These are phyloP conservation scores for Asclepias syriaca DNA, from an alignment of 257 asterid species.

Conservation along the genomic window DNA sequence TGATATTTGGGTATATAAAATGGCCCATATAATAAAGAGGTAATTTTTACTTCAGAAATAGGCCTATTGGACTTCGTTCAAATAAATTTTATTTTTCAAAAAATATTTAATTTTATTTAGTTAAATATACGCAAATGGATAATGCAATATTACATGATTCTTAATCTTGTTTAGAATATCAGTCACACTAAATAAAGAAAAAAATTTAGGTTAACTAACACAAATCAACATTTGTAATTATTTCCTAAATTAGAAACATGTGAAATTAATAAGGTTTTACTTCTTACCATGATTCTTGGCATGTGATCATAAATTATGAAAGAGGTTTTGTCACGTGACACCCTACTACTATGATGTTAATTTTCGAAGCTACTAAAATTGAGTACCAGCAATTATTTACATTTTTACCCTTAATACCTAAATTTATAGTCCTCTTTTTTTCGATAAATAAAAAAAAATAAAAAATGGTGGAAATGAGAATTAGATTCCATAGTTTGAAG, in stretches of 20 bases:
- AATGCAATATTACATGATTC: too few relatives aligned
- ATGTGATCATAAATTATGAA: background rate
- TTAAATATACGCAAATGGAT: too few relatives aligned
- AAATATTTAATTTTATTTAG: too few relatives aligned
- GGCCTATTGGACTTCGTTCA: too few relatives aligned
- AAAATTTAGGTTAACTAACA: too few relatives aligned
- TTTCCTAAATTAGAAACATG: background rate
- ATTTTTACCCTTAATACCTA: too few relatives aligned
- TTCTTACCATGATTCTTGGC: background rate
- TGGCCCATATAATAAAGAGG: background rate
- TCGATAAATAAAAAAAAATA: too few relatives aligned
- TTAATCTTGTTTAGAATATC: too few relatives aligned
- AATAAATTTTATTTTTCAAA: too few relatives aligned
- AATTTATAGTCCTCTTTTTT: too few relatives aligned
- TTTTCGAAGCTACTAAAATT: background rate
- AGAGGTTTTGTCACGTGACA: background rate
- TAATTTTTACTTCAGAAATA: too few relatives aligned
- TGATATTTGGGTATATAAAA: background rate
- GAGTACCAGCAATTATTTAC: background rate
- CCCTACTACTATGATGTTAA: background rate
- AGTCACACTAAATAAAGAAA: background rate
- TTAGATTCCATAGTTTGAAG: conserved; percentile 28
- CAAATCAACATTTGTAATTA: too few relatives aligned
- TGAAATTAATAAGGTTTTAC: background rate
- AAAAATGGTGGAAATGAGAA: background rate